phyloP scores from a whole-genome alignment of 1,284 basidiomycete genomes.

The Porodaedalea pini region DNA sequence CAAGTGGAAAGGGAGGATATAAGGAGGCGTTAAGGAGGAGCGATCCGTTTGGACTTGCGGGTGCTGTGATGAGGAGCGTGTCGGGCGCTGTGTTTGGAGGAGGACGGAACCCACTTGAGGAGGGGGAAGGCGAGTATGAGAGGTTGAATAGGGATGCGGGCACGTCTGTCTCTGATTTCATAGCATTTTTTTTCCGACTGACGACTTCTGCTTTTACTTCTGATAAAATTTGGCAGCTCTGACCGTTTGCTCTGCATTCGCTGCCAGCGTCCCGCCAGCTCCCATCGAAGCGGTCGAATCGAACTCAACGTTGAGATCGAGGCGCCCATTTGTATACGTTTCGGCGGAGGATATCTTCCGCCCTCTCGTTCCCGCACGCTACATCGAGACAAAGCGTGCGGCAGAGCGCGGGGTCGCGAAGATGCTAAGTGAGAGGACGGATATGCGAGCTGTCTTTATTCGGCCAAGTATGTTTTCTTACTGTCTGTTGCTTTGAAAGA shows the following conservation, averaged over 20 bases:
- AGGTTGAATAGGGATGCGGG: constrained; percentile 87
- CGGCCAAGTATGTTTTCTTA: constrained; percentile 67
- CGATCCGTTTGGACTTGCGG: constrained; percentile 52
- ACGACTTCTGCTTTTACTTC: constrained; percentile 11
- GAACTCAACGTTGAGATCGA: constrained; percentile 27
- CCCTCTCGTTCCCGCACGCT: constrained; percentile 79
- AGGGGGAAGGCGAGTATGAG: constrained; percentile 61
- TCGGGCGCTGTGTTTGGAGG: constrained; percentile 28
- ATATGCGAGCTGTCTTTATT: constrained; percentile 70
- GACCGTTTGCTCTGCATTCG: constrained; percentile 70
- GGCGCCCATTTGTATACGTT: constrained; percentile 83
- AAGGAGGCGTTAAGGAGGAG: constrained; percentile 67
- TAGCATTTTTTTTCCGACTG: neutral
- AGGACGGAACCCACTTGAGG: constrained; percentile 64
- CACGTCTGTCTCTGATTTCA: constrained; percentile 36
- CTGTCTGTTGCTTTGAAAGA: constrained; percentile 22
- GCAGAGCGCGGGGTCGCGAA: constrained; percentile 71
- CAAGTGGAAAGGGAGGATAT: constrained; percentile 59
- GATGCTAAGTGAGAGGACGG: constrained; percentile 40
- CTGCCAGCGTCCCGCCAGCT: constrained; percentile 38
- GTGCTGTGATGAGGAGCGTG: constrained; percentile 40
- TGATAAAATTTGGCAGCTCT: constrained; percentile 47
- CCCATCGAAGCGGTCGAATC: constrained; percentile 27
- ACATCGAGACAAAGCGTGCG: constrained; percentile 88
- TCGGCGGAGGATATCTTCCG: constrained; percentile 93